These are phyloP conservation scores for Neoboletus subvelutipes DNA, from an alignment of 768 basidiomycete species.

Conservation along the genomic window DNA sequence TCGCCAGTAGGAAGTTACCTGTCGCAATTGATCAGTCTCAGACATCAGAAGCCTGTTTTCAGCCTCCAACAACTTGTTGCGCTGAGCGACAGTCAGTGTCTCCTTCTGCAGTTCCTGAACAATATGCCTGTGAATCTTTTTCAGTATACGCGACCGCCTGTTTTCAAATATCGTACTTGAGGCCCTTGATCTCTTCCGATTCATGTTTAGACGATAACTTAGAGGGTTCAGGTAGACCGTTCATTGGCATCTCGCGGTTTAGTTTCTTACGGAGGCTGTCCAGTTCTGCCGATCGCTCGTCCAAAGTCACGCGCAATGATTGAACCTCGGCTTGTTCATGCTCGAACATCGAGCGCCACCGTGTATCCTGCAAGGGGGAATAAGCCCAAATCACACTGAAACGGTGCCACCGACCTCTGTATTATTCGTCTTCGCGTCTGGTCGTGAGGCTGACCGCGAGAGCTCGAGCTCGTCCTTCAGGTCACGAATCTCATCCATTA, in stretches of 20 bases:
- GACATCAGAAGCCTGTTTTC: slow-evolving; percentile 71
- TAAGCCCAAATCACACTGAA: slow-evolving; percentile 1
- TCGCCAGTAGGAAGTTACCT: slow-evolving; percentile 41
- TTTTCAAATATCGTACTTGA: slow-evolving; percentile 54
- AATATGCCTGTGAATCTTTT: slow-evolving; percentile 57
- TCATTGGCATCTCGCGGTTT: slow-evolving; percentile 57
- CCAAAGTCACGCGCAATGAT: slow-evolving; percentile 33
- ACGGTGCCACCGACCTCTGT: slow-evolving; percentile 15
- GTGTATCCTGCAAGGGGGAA: slow-evolving; percentile 18
- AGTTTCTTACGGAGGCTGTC: slow-evolving; percentile 56
- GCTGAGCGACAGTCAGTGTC: slow-evolving; percentile 57
- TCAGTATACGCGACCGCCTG: slow-evolving; percentile 1
- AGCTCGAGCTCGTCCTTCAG: slow-evolving; percentile 51
- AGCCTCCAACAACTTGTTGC: slow-evolving; percentile 68
- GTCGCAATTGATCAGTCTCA: slow-evolving; percentile 61
- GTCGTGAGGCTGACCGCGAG: slow-evolving; percentile 29
- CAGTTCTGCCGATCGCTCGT: slow-evolving; percentile 49
- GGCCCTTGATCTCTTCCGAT: slow-evolving; percentile 68
- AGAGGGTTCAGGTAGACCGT: slow-evolving; percentile 33
- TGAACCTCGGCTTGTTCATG: slow-evolving; percentile 32
- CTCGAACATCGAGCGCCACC: slow-evolving; percentile 31
- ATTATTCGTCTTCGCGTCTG: slow-evolving; percentile 27
- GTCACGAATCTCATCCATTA: slow-evolving; percentile 53
- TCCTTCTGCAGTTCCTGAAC: slow-evolving; percentile 88
- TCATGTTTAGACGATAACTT: slow-evolving; percentile 52